phyloP scores from a whole-genome alignment of 208 protist genomes.

The Porcisia hertigi region DNA sequence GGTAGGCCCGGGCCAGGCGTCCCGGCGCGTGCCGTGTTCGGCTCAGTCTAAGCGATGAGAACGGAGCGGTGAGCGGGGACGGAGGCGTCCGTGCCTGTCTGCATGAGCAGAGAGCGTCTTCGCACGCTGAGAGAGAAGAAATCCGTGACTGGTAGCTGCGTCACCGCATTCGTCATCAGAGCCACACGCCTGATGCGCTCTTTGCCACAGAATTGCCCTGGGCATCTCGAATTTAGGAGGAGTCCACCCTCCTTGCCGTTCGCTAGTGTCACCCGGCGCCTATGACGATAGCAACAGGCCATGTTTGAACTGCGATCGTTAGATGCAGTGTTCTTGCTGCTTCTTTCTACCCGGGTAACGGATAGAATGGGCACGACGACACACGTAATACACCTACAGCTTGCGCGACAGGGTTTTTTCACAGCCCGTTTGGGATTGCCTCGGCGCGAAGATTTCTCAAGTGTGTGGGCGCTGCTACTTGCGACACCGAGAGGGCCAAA shows the following conservation, averaged over 20 bases:
- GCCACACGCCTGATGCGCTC: constrained; percentile 22
- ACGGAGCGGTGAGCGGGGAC: constrained; percentile 28
- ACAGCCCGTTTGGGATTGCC: background rate
- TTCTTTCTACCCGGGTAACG: background rate
- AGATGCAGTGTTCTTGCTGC: too few species aligned
- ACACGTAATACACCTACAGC: background rate
- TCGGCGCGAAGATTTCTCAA: background rate
- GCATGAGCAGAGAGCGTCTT: constrained; percentile 1
- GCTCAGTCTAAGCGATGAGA: background rate
- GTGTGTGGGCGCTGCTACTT: constrained; percentile 14
- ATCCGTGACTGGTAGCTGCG: constrained; percentile 8
- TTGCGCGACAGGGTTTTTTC: constrained; percentile 2
- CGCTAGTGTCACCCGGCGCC: constrained; percentile 4
- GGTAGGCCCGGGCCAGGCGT: constrained; percentile 8
- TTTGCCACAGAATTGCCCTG: constrained; percentile 26
- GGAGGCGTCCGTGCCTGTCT: constrained; percentile 12
- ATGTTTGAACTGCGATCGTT: too few species aligned
- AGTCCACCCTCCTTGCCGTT: constrained; percentile 13
- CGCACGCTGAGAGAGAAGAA: constrained; percentile 30
- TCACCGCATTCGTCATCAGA: background rate
- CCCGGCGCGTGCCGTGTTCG: constrained; percentile 5
- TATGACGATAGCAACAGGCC: background rate
- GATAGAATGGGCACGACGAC: background rate
- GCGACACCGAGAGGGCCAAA: background rate
- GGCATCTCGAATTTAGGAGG: constrained; percentile 23